Conservation (phyloP, 441 rosid species). For the Eruca vesicaria region DNA sequence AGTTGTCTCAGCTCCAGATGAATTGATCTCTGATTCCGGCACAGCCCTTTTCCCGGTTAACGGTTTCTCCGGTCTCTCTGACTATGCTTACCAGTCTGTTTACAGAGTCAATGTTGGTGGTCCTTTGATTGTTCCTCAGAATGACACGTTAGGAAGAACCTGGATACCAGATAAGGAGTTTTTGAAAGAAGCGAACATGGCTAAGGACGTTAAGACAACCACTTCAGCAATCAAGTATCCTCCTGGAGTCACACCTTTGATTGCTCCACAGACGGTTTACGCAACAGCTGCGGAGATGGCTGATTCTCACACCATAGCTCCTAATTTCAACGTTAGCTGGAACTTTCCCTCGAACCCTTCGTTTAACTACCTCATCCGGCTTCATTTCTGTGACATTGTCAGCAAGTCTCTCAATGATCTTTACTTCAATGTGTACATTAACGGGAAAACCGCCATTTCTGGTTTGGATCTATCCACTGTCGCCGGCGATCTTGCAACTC, state of each 20-base stretch:
- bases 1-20: slow-evolving; percentile 78
- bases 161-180: slow-evolving; percentile 60
- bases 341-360: slow-evolving; percentile 52
- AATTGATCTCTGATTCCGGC: slow-evolving; percentile 50
- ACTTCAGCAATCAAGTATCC: slow-evolving; percentile 51
- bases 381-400: slow-evolving; percentile 82
- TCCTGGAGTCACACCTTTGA: slow-evolving; percentile 48
- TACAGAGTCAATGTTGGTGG: slow-evolving; percentile 77
- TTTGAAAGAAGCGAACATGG: slow-evolving; percentile 48
- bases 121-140: slow-evolving; percentile 55
- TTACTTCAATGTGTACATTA: slow-evolving; percentile 79
- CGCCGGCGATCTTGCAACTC: slow-evolving; percentile 43
- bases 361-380: slow-evolving; percentile 53
- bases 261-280: slow-evolving; percentile 65
- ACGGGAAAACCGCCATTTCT: slow-evolving; percentile 63
- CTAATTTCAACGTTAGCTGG: slow-evolving; percentile 78
- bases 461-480: slow-evolving; percentile 64
- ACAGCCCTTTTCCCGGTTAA: slow-evolving; percentile 56
- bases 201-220: slow-evolving; percentile 38
- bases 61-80: slow-evolving; percentile 41
- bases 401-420: slow-evolving; percentile 69
- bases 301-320: slow-evolving; percentile 41
- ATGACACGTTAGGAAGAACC: slow-evolving; percentile 65
- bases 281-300: slow-evolving; percentile 70
- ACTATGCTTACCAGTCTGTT: slow-evolving; percentile 51